Base-by-base conservation (phyloP, 306 rosid species). In the Chamaecrista fasciculata region DNA sequence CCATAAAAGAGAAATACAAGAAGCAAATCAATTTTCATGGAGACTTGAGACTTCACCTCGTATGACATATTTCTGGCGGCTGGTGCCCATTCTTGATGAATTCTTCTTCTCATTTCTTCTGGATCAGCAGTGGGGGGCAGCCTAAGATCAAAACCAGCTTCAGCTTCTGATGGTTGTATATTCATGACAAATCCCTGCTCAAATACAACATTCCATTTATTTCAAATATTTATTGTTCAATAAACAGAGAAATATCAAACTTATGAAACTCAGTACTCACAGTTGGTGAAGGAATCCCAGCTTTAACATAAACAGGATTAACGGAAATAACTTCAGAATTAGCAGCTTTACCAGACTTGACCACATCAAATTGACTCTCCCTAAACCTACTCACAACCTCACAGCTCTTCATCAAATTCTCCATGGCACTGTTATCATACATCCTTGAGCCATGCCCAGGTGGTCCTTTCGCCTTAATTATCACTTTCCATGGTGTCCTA, bases 141-240 rank as follows among this genome's bases (percentile, higher is more conserved):
- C 73, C 98, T 77, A 23, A 90, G 70, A 74, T 93, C 82, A 51
- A 93, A 93, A 18, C 97, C 96, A 4, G 97, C 98, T 33, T 90
- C 98, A 0, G 96, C 98, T 75, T 85, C 96, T 0, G 96, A 94
- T 51, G 98, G 95, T 68, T 88, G 98, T 84, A 90, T 75, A 50
- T 94, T 93, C 98, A 93, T 93, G 46, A 52, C 87, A 82, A 88
- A 93, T 28, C 94, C 98, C 96, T 89, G 80, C 71, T 78, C 69
- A 71, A 71, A 56, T 46, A 53, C 36, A 25, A 39, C 59, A 11
- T 43, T 34, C 16, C 63, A 62, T 43, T 16, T 18, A 77, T 49
- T 65, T 33, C 19, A n/a, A 73, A 55, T 33, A 33, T 33, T 6
- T 16, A 10, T 18, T 8, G 24, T 52, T 7, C 42, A 55, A 31